A percentile compares a stretch with the other conserved stretches of the same genome.
phyloP scores from a whole-genome alignment of 2,329 filamentous ascomycete genomes.

The Sporothrix phasma region DNA sequence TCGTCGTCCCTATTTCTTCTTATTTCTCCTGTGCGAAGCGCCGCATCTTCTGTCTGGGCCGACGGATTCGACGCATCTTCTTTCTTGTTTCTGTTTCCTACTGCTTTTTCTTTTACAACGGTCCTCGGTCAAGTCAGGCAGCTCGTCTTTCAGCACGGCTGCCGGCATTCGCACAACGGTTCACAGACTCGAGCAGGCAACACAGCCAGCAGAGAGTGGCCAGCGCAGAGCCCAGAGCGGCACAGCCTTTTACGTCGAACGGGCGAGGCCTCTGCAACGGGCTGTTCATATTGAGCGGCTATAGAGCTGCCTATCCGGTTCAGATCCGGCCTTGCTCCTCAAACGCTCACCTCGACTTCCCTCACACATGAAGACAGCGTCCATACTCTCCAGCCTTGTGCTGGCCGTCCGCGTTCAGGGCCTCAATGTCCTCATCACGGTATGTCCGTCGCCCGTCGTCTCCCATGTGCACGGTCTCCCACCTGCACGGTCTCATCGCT shows the following conservation, averaged over 20 bases:
- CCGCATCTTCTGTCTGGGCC: not conserved
- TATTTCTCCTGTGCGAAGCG: not conserved
- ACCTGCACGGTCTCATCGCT: too few species aligned
- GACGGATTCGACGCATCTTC: not conserved
- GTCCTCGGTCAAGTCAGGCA: not conserved
- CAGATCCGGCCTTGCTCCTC: not conserved
- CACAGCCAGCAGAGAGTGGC: not conserved
- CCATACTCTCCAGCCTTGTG: not conserved
- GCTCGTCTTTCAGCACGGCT: not conserved
- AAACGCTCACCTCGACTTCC: not conserved
- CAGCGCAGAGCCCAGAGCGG: not conserved
- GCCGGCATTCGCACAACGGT: not conserved
- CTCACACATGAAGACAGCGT: not conserved
- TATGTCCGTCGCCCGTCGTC: not conserved
- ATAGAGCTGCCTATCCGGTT: not conserved
- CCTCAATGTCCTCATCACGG: constrained; percentile 16
- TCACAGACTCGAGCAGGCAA: not conserved
- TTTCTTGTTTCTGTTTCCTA: not conserved
- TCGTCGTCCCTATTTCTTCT: too few species aligned
- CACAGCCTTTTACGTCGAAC: not conserved
- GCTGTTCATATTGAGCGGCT: not conserved
- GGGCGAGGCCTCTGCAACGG: not conserved
- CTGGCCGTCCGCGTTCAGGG: constrained; percentile 1
- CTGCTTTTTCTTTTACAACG: not conserved
- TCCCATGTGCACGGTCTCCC: too few species aligned